phyloP scores from a whole-genome alignment of 495 filamentous ascomycete species.

The Lophiotrema nucula region DNA sequence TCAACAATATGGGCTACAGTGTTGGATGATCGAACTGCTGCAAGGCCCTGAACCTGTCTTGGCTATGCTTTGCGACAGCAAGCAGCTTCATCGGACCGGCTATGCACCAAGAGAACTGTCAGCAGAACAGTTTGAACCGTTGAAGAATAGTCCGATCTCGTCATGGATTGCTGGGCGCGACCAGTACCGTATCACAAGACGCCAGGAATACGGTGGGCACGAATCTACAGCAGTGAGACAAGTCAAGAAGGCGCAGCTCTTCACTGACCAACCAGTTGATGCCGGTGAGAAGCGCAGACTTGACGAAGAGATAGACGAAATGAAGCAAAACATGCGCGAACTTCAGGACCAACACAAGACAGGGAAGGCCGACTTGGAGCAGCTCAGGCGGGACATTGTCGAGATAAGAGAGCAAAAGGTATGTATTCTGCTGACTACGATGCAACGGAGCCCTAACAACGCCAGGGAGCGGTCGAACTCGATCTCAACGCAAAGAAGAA shows the following conservation, averaged over 20 bases:
- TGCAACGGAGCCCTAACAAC: too few relatives aligned
- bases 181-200: constrained; percentile 58
- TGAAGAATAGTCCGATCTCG: constrained; percentile 54
- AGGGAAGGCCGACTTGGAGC: background rate
- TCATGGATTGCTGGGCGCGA: constrained; percentile 65
- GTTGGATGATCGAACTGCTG: constrained; percentile 73
- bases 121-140: constrained; percentile 59
- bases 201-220: constrained; percentile 73
- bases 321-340: constrained; percentile 43
- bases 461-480: constrained; percentile 47
- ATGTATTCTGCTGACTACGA: too few relatives aligned
- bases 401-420: too few relatives aligned
- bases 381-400: too few relatives aligned
- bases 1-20: constrained; percentile 65
- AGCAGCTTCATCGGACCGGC: constrained; percentile 63
- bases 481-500: constrained; percentile 61
- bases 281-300: constrained; percentile 53
- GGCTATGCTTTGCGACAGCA: constrained; percentile 76
- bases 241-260: constrained; percentile 58
- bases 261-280: constrained; percentile 78
- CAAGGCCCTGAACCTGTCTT: constrained; percentile 81
- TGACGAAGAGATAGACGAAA: constrained; percentile 31
- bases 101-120: constrained; percentile 61
- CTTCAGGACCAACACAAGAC: constrained; percentile 28
- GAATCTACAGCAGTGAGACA: constrained; percentile 60